Evolutionary conservation across 768 basidiomycete genomes (phyloP).

Genomic region (Boletus huronensis): DNA sequence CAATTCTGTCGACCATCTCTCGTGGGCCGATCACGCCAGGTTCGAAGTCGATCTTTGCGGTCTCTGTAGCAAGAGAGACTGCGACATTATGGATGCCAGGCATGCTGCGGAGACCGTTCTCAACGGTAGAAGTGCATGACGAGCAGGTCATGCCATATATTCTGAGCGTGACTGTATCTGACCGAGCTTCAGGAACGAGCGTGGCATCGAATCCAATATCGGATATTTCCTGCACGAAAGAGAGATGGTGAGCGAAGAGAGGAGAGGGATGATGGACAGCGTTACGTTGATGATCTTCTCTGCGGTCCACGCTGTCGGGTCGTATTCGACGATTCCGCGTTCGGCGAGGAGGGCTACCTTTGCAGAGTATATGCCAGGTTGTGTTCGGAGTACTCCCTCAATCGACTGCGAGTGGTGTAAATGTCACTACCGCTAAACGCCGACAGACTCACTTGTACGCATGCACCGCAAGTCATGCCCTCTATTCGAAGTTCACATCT

Average conservation of each 20-base stretch:
- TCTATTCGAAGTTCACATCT: conserved; percentile 80
- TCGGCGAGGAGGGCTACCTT: conserved; percentile 98
- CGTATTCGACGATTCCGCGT: conserved; percentile 87
- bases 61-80: conserved; percentile 74
- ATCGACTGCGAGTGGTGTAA: conserved; percentile 53
- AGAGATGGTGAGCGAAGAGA: conserved; percentile 2
- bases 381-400: conserved; percentile 75
- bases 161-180: conserved; percentile 69
- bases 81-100: conserved; percentile 74
- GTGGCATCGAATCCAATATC: conserved; percentile 92
- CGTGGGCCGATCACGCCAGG: conserved; percentile 67
- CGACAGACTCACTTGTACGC: conserved; percentile 66
- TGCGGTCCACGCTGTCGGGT: conserved; percentile 73
- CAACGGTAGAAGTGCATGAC: conserved; percentile 75
- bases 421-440: background rate
- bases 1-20: conserved; percentile 85
- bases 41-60: conserved; percentile 74
- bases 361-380: conserved; percentile 85
- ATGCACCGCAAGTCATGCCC: conserved; percentile 89
- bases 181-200: conserved; percentile 58
- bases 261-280: background rate
- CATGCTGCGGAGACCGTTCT: conserved; percentile 59
- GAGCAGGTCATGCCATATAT: conserved; percentile 93
- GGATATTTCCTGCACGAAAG: conserved; percentile 68
- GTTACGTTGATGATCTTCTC: conserved; percentile 73